These are phyloP conservation scores for Aspergillus bombycis DNA, from an alignment of 2,329 filamentous ascomycete species.

Conservation along the genomic window DNA sequence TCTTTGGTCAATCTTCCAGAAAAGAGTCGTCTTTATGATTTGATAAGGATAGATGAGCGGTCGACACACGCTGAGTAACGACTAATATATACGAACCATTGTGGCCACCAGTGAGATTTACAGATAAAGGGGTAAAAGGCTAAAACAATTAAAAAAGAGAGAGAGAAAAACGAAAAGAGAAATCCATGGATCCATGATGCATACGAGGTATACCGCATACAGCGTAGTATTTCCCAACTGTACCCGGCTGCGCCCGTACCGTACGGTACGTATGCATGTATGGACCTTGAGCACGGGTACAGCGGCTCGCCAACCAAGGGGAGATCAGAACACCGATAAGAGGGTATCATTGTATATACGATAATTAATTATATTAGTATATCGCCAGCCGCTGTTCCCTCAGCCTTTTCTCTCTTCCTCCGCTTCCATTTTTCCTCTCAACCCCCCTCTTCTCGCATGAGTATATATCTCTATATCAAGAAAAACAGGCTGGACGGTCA, in stretches of 20 bases:
- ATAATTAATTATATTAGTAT: slow-evolving; percentile 21
- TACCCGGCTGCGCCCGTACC: slow-evolving; percentile 20
- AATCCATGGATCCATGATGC: neutral
- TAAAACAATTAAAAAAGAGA: slow-evolving; percentile 1
- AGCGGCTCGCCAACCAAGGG: slow-evolving; percentile 21
- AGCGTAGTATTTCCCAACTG: slow-evolving; percentile 10
- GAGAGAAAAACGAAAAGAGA: neutral
- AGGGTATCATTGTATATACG: slow-evolving; percentile 17
- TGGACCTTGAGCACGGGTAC: slow-evolving; percentile 20
- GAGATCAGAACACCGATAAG: slow-evolving; percentile 19
- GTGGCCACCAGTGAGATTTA: neutral
- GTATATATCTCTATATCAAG: neutral
- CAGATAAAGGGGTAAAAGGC: slow-evolving; percentile 2
- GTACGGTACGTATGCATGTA: slow-evolving; percentile 21
- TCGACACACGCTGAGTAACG: neutral
- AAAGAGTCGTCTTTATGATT: neutral
- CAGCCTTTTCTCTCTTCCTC: slow-evolving; percentile 5
- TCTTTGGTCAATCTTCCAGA: slow-evolving; percentile 1
- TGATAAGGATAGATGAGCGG: neutral
- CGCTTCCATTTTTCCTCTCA: neutral
- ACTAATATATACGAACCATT: slow-evolving; percentile 1
- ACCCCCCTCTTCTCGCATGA: neutral
- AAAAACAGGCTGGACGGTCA: neutral
- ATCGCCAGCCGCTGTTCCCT: slow-evolving; percentile 14
- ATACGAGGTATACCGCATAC: slow-evolving; percentile 5